Base-by-base conservation (phyloP, 2,329 filamentous ascomycete genomes). In the Trichoderma sp. region DNA sequence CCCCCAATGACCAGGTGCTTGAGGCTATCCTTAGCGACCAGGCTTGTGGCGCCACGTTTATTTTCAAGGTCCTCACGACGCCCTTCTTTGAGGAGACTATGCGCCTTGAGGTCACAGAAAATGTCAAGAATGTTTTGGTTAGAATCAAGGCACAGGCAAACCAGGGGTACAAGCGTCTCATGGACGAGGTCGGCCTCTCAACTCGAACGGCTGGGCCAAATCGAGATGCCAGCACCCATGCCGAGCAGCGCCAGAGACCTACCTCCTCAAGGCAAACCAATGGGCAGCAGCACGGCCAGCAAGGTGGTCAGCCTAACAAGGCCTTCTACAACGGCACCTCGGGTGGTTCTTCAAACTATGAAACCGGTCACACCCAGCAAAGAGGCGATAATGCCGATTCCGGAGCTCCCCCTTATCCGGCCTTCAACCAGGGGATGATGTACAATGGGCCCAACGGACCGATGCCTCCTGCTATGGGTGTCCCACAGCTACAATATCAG, bases 11-110 rank as follows among this genome's bases (percentile, higher is more conserved):
- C 77, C 91, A 95, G 76, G 90, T 93, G 1, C 84, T 99, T 53
- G 95, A 97, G 80, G 93, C 93, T 70, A 98, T 99, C 73, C 86
- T 99, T 39, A 92, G 90, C 73, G 96, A 99, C 79, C 94, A 97
- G 78, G 90, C 92, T 61, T 98, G 95, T 75, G 96, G 96, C 70
- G 94, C 95, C 4, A 98, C 95, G 1, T 84, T 99, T 76, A 98
- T 99, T 78, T 99, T 98, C 89, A 99, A 99, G 86, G 95, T 98
- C 39, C 86, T 99, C 71, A 98, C 96, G 0, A 98, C 95, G 8
- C 96, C 96, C 0, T 98, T 98, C 87, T 95, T 98, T 75, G 96
- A 99, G 75, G 96, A 99, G 80, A 90, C 86, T 67, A 95, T 98
- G 79, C 92, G 96, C 62, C 86, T 88, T 60, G 93, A 98, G 77